These are phyloP conservation scores for Sugiyamaella boreocaroliniensis DNA, from an alignment of 805 yeast genomes.

Conservation along the genomic window DNA sequence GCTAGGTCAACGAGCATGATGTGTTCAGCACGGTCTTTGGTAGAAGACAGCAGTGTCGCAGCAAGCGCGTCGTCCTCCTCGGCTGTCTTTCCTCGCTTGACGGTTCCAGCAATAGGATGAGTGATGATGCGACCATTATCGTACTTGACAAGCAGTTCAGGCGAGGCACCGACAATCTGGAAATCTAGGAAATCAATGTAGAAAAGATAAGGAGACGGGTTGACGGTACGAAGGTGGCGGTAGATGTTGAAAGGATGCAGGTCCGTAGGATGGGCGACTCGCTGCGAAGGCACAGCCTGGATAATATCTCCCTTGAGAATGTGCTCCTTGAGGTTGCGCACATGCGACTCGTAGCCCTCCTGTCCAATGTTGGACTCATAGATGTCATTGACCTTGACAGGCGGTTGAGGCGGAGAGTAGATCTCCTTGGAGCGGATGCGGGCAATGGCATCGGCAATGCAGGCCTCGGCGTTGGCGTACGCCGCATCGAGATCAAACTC, in stretches of 20 bases:
- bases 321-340: conserved; percentile 64
- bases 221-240: conserved; percentile 88
- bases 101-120: conserved; percentile 98
- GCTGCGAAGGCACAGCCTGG: conserved; percentile 97
- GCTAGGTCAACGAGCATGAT: conserved; percentile 98
- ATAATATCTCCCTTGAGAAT: conserved; percentile 88
- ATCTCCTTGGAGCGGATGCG: conserved; percentile 32
- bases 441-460: conserved; percentile 45
- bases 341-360: conserved; percentile 86
- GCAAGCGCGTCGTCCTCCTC: conserved; percentile 91
- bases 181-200: conserved; percentile 88
- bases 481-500: conserved; percentile 42
- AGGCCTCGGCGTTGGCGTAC: conserved; percentile 48
- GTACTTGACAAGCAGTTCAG: conserved; percentile 82
- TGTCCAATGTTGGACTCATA: conserved; percentile 89
- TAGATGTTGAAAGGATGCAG: conserved; percentile 95
- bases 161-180: conserved; percentile 96
- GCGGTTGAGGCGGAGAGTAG: conserved; percentile 64
- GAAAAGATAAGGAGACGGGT: conserved; percentile 95
- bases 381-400: conserved; percentile 57
- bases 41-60: conserved; percentile 57
- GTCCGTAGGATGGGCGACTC: conserved; percentile 91
- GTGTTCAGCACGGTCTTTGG: conserved; percentile 95
- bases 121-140: conserved; percentile 78
- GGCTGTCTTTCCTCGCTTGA: conserved; percentile 78